Percentiles rank a stretch among this genome's conserved stretches.
These are phyloP conservation scores for Dalbergia oliveri DNA, from an alignment of 306 rosid species.

Conservation along the genomic window DNA sequence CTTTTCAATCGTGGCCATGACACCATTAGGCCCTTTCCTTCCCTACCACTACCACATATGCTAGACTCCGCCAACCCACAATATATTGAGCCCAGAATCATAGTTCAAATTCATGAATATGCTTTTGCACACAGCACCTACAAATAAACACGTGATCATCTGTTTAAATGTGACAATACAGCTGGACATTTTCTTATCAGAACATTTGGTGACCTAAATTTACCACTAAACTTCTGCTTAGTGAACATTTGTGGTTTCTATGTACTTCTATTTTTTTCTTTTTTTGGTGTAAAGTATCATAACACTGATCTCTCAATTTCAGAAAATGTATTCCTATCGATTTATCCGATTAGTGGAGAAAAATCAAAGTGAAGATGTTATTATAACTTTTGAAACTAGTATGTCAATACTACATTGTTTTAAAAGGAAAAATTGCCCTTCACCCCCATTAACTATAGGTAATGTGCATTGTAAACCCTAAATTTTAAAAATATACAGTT, in stretches of 20 bases:
- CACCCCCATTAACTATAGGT: too few relatives aligned
- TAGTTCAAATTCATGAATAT: conserved; percentile 6
- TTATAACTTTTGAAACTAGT: not conserved
- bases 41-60: conserved; percentile 37
- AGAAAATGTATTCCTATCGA: not conserved
- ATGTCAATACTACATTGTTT: not conserved
- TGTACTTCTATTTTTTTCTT: not conserved
- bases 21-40: conserved; percentile 33
- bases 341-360: not conserved
- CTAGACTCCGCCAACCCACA: conserved; percentile 41
- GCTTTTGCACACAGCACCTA: not conserved
- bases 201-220: conserved; percentile 44
- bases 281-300: not conserved
- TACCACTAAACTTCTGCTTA: not conserved
- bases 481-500: too few relatives aligned
- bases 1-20: conserved; percentile 18
- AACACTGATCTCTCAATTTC: not conserved
- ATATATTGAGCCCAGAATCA: conserved; percentile 21
- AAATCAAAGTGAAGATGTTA: not conserved
- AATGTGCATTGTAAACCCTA: too few relatives aligned
- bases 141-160: conserved; percentile 19
- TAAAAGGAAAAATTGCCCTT: not conserved
- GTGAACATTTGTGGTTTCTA: not conserved
- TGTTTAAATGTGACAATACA: conserved; percentile 17
- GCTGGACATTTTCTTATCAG: conserved; percentile 34